Base-by-base conservation (phyloP, 192 early-diverging fungal genomes). In the Chytriomyces hyalinus region DNA sequence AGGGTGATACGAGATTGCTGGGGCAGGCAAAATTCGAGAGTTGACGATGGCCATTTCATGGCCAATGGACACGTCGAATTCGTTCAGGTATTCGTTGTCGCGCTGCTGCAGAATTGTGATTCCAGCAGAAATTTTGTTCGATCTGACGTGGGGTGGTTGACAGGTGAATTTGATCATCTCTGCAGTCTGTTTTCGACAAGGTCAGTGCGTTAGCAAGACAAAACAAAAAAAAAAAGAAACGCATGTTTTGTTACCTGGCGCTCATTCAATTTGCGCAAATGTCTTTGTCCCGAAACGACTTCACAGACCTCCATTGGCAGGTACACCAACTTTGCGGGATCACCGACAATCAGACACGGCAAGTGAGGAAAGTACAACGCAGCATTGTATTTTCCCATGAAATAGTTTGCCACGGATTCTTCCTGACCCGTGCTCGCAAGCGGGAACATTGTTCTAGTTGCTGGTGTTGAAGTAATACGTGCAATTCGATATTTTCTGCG, bases 91-190 rank as follows among this genome's bases (percentile, higher is more conserved):
- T 0, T 92, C 91, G 80, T 94, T 93, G 36, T 85, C 85, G 20
- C 85, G 81, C 89, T 94, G 66, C 78, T 88, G 73, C 71, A 97
- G 81, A 49, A 92, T 78, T 11, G 84, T 82, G 22, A 94, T 80
- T 10, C 90, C 92, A 22, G 92, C 86, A n/a, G 82, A 86, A 75
- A 98, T 98, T 76, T 93, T 93, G 79, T 92, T 88, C 68, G 89
- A 88, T 66, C 96, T 92, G 22, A 93, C 87, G 62, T 89, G 85
- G 0, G 97, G 97, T 43, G 86, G 87, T 80, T 93, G 91, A 76
- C 94, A 95, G 0, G 95, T 95, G 78, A 94, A 95, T 45, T 90
- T 94, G 78, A 98, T 96, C 96, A 98, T 97, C 75, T 98, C 95
- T 0, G 94, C 92, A 0, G 96, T 97, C 86, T 96, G 92, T 45